Percentiles rank a stretch among this genome's conserved stretches.
Evolutionary conservation across 1,139 yeast genomes (phyloP).

Genomic region (Hanseniaspora sp.): DNA sequence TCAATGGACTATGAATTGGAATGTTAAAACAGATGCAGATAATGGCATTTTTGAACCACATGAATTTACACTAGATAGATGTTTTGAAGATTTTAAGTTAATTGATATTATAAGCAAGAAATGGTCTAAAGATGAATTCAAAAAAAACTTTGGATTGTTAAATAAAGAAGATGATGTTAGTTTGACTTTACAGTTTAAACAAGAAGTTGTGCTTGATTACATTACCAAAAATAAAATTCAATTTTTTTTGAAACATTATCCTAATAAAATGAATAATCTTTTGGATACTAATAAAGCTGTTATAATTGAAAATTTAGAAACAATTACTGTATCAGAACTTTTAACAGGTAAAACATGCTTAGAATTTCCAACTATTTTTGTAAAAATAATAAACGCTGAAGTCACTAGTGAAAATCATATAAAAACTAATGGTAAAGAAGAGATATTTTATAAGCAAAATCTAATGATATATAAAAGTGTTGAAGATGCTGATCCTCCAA

Average conservation of each 20-base stretch:
- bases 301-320: conserved; percentile 19
- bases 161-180: background rate
- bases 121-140: conserved; percentile 30
- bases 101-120: conserved; percentile 37
- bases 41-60: background rate
- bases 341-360: conserved; percentile 50
- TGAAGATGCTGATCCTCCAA: conserved; percentile 15
- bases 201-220: background rate
- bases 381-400: conserved; percentile 27
- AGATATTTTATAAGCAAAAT: conserved; percentile 15
- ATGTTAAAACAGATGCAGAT: background rate
- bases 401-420: background rate
- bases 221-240: conserved; percentile 15
- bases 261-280: conserved; percentile 21
- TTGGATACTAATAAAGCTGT: conserved; percentile 25
- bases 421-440: background rate
- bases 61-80: conserved; percentile 24
- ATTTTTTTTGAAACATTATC: conserved; percentile 27
- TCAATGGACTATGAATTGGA: conserved; percentile 77
- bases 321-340: conserved; percentile 33
- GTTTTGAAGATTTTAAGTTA: conserved; percentile 24
- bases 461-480: conserved; percentile 19
- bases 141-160: conserved; percentile 19
- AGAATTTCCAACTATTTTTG: conserved; percentile 64
- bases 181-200: background rate